phyloP scores from a whole-genome alignment of 257 asterid genomes.

The Ligustrum vulgare region DNA sequence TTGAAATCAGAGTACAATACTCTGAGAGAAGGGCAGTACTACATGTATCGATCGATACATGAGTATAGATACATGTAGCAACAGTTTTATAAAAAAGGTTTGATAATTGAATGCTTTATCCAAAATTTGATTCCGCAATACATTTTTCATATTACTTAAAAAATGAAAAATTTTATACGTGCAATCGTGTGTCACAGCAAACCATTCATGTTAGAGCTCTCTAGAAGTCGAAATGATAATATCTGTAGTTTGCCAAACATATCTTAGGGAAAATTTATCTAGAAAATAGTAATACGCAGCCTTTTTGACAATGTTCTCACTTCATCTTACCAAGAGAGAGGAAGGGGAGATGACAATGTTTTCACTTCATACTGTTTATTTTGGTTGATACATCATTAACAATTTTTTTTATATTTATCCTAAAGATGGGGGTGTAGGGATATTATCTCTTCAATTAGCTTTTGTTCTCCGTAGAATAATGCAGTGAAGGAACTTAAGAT shows the following conservation, averaged over 20 bases:
- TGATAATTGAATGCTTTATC: too few relatives aligned
- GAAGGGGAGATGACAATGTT: neutral
- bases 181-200: slow-evolving; percentile 43
- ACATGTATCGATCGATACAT: too few relatives aligned
- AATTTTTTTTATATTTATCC: too few relatives aligned
- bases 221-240: slow-evolving; percentile 65
- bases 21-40: too few relatives aligned
- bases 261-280: neutral
- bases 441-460: neutral
- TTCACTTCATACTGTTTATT: neutral
- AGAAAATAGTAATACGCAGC: neutral
- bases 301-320: neutral
- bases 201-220: slow-evolving; percentile 73
- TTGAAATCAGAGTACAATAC: too few relatives aligned
- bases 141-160: too few relatives aligned
- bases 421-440: neutral
- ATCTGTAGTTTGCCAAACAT: neutral
- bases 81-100: too few relatives aligned
- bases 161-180: too few relatives aligned
- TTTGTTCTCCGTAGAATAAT: neutral
- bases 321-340: neutral
- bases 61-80: too few relatives aligned
- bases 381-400: neutral
- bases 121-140: too few relatives aligned
- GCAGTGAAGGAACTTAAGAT: neutral